Conservation (phyloP, 352 stramenopile genomes). For the Aphanomyces euteiches region DNA sequence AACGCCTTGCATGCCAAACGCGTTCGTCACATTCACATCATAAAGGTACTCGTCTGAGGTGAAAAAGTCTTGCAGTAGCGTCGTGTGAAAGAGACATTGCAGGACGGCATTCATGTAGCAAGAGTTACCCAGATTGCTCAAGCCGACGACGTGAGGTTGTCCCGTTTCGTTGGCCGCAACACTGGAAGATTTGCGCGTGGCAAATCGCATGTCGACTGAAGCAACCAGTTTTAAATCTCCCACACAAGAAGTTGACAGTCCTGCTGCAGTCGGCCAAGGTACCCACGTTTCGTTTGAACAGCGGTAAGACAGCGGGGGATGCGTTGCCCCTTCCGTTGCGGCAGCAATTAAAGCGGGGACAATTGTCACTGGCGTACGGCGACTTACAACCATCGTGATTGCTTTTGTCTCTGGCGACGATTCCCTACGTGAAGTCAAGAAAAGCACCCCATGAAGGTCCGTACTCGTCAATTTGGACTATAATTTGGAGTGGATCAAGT, state of each 20-base stretch:
- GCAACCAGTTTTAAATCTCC: neutral
- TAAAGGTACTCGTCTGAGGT: conserved; percentile 69
- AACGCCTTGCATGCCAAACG: conserved; percentile 56
- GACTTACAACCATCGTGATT: neutral
- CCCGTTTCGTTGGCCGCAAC: neutral
- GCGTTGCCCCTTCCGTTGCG: neutral
- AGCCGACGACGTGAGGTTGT: conserved; percentile 43
- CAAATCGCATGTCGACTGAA: neutral
- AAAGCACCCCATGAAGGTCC: too few species aligned
- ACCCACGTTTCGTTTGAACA: neutral
- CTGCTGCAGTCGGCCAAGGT: neutral
- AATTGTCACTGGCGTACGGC: neutral
- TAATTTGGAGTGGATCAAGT: neutral
- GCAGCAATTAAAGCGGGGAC: neutral
- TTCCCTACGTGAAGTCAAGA: too few species aligned
- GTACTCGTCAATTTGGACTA: too few species aligned
- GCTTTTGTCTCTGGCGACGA: too few species aligned
- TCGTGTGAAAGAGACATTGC: conserved; percentile 89
- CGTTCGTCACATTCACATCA: conserved; percentile 85
- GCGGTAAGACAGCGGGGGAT: neutral
- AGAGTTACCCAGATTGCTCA: conserved; percentile 87
- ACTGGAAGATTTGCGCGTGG: neutral
- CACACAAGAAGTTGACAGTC: neutral
- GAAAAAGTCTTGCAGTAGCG: conserved; percentile 89
- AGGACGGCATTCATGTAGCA: conserved; percentile 88